Conservation (phyloP, 768 basidiomycete genomes). For the Mycena latifolia region DNA sequence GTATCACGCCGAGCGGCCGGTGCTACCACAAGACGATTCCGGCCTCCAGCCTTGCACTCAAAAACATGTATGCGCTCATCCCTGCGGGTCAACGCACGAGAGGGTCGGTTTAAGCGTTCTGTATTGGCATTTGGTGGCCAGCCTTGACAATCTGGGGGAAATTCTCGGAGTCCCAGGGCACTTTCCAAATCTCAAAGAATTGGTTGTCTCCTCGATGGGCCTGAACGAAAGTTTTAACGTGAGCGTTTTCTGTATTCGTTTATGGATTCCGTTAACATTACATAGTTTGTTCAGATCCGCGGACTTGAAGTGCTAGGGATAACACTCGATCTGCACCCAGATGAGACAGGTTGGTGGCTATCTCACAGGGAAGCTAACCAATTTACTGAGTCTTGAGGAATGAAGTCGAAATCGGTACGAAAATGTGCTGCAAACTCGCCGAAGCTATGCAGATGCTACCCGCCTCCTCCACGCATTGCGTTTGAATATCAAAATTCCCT, state of each 20-base stretch:
- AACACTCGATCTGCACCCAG: background rate
- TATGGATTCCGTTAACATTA: background rate
- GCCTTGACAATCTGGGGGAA: slow-evolving; percentile 13
- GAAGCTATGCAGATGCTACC: slow-evolving; percentile 21
- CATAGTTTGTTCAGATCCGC: slow-evolving; percentile 8
- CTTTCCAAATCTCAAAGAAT: slow-evolving; percentile 19
- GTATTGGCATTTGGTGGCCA: slow-evolving; percentile 12
- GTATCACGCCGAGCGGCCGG: background rate
- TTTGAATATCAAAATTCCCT: background rate
- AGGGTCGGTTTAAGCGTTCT: slow-evolving; percentile 9
- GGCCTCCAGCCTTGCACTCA: background rate
- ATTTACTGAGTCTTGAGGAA: background rate
- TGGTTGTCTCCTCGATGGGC: background rate
- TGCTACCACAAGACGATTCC: background rate
- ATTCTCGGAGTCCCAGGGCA: slow-evolving; percentile 1
- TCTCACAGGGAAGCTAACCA: background rate
- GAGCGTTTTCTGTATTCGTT: background rate
- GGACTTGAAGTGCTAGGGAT: slow-evolving; percentile 7
- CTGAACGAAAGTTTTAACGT: slow-evolving; percentile 12
- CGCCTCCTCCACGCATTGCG: slow-evolving; percentile 13
- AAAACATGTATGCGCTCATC: background rate
- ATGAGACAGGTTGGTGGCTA: too few relatives aligned
- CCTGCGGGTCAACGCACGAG: background rate
- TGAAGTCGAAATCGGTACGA: background rate
- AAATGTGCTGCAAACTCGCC: slow-evolving; percentile 2